Evolutionary conservation across 164 flowering plant genomes (phyloP), one percentile per base, ranked within the genome.

Genomic region (Vitis rotundifolia): DNA sequence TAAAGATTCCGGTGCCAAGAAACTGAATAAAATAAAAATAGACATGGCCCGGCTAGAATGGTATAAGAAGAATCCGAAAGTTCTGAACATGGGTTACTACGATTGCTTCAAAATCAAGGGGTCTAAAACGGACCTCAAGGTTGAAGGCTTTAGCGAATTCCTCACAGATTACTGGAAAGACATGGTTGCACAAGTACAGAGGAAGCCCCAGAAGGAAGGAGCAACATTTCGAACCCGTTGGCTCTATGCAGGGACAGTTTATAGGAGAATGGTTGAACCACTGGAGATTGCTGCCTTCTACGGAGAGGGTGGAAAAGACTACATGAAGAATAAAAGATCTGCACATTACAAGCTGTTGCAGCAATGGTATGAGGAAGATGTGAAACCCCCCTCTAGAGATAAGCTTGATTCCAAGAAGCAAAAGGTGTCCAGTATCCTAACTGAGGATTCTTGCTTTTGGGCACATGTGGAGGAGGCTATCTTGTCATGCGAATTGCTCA

Each of bases 401-500:
- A 29, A 53, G n/a, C 71, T 2, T 37, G 44, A 53, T 16, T 4
- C 11, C 12, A 71, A 63, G 52, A 62, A 50, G 8, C 14, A 59
- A 29, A 68, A 55, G 9, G 59, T 51, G 54, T 69, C 70, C 3
- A 5, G 16, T 49, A 50, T 59, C 57, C 52, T 84, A 18, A 86
- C 90, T 0, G 83, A 76, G 67, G 85, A 84, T 83, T 84, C 90
- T 29, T 78, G 84, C 69, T 84, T 86, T 49, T 86, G 90, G 88
- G 88, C 82, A 26, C 48, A 76, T 53, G 85, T 86, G 19, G 88
- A 86, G 64, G 84, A 86, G 59, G 88, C 88, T 49, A 12, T 63
- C 2, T 75, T 75, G 14, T 69, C 65, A 22, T 77, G 77, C 74
- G 56, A 54, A 8, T 11, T 49, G 61, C 26, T 81, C 69, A 69